Conservation (phyloP, 805 yeast genomes). For the Sugiyamaella floridensis region DNA sequence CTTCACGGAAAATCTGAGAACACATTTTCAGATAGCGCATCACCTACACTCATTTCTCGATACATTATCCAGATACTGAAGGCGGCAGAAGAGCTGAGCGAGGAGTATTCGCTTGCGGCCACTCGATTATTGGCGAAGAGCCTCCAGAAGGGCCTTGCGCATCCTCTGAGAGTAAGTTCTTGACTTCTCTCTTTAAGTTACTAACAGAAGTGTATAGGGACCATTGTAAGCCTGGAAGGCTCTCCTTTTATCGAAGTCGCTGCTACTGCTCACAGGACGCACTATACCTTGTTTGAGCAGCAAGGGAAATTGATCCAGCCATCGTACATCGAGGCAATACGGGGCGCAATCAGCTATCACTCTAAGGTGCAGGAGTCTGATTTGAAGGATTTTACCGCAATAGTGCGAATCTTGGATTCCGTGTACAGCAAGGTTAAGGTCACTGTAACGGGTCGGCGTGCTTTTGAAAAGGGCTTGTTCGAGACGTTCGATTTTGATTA, state of each 20-base stretch:
- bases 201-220: not conserved
- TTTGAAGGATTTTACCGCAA: not conserved
- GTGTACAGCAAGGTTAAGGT: not conserved
- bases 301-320: not conserved
- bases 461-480: not conserved
- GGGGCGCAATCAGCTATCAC: not conserved
- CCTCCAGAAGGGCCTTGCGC: constrained; percentile 60
- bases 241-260: not conserved
- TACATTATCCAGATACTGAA: constrained; percentile 44
- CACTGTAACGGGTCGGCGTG: not conserved
- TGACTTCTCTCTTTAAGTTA: not conserved
- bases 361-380: not conserved
- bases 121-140: constrained; percentile 50
- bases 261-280: not conserved
- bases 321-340: not conserved
- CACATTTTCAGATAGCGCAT: constrained; percentile 58
- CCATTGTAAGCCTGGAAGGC: not conserved
- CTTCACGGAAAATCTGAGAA: constrained; percentile 49
- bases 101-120: constrained; percentile 43
- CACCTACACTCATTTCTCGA: constrained; percentile 64
- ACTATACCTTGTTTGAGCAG: not conserved
- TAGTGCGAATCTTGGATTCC: not conserved
- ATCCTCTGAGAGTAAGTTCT: constrained; percentile 51
- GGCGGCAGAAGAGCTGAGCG: constrained; percentile 43
- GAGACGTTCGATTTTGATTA: not conserved